Base-by-base conservation (phyloP, 768 basidiomycete species). In the Neoboletus magnificus region DNA sequence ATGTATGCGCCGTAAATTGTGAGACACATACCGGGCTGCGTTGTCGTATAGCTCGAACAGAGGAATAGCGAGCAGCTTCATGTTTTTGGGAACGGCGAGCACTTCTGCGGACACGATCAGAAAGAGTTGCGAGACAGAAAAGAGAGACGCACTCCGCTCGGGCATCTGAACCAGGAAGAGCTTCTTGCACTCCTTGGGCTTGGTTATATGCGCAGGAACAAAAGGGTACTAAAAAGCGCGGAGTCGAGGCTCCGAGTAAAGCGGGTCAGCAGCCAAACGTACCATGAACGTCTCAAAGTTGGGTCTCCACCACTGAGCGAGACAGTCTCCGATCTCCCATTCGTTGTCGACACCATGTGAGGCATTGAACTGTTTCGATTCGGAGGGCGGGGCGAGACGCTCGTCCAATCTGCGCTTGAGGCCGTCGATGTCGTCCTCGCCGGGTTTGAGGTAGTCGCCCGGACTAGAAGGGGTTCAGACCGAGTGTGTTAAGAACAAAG, bases 211-310 rank as follows among this genome's bases (percentile, higher is more conserved):
- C 16, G 94, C 91, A 1, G 93, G 95, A 52, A 93, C 81, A 69
- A 93, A 95, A 0, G 94, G 93, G 64, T 96, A 97, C 94, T 95
- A 65, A 30, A 39, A 23, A 2, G 32, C 39, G 36, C 52, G 44
- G 0, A 35, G 48, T 61, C 43, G 44, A 41, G 41, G 4, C 40
- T 44, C 35, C 16, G 53, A 12, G 20, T 20, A 16, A 23, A 13
- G 25, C 20, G 44, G 45, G 35, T 30, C 16, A 11, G 36, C 43
- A 7, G 44, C 39, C 20, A 35, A 20, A 80, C 88, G 66, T 62
- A 96, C 95, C 89, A 97, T 95, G 74, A 98, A 98, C 0, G 93
- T 95, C 76, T 99, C 97, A 63, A 97, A 99, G 67, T 97, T 97
- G 0, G 96, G 96, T 47, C 97, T 76, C 90, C 91, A 99, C 95